Evolutionary conservation across 805 yeast genomes (phyloP).

Genomic region (Ogataea pignaliae): DNA sequence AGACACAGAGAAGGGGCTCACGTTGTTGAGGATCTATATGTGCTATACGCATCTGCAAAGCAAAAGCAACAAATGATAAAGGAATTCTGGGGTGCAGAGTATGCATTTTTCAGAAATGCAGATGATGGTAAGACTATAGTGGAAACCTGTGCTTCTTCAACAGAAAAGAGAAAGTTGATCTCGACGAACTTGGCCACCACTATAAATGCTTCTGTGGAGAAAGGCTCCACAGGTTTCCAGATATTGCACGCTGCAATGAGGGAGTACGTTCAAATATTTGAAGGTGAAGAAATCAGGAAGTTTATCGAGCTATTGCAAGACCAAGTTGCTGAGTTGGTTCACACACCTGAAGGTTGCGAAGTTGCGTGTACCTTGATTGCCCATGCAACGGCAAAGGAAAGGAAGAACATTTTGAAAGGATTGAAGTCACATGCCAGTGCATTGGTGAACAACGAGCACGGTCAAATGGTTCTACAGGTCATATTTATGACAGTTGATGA

Average conservation of each 20-base stretch:
- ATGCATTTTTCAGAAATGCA: slow-evolving; percentile 80
- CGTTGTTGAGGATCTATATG: slow-evolving; percentile 89
- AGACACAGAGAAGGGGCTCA: slow-evolving; percentile 98
- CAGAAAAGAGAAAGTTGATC: slow-evolving; percentile 75
- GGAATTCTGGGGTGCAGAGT: slow-evolving; percentile 96
- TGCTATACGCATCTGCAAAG: slow-evolving; percentile 75
- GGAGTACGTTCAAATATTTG: slow-evolving; percentile 74
- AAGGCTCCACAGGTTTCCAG: slow-evolving; percentile 95
- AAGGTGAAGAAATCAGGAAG: slow-evolving; percentile 66
- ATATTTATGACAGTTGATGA: slow-evolving; percentile 88
- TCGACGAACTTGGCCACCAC: slow-evolving; percentile 75
- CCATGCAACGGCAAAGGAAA: slow-evolving; percentile 84
- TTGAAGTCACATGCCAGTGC: slow-evolving; percentile 74
- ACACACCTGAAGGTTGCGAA: slow-evolving; percentile 90
- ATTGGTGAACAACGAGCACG: slow-evolving; percentile 78
- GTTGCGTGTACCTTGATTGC: slow-evolving; percentile 83
- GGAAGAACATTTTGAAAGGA: slow-evolving; percentile 69
- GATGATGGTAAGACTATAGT: slow-evolving; percentile 59
- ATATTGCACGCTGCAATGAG: slow-evolving; percentile 94
- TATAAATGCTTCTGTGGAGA: slow-evolving; percentile 84
- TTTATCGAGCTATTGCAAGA: slow-evolving; percentile 80
- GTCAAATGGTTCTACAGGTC: slow-evolving; percentile 75
- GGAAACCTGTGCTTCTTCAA: slow-evolving; percentile 61
- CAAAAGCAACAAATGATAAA: slow-evolving; percentile 89
- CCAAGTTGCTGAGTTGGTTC: slow-evolving; percentile 91